These are phyloP conservation scores for Pisolithus sp. DNA, from an alignment of 768 basidiomycete species.

Conservation along the genomic window DNA sequence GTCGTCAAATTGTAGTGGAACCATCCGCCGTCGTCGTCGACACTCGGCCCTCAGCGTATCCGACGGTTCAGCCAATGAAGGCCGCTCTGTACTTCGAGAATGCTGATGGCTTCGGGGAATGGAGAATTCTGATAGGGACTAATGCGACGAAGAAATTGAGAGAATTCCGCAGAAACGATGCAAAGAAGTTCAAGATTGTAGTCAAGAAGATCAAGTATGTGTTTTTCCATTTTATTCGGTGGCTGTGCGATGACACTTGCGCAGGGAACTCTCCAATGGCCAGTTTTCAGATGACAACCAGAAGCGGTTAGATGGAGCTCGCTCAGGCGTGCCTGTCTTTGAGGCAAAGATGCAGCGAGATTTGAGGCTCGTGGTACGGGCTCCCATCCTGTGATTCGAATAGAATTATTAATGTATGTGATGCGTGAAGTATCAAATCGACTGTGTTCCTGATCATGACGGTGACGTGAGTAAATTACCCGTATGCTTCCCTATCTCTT, in stretches of 20 bases:
- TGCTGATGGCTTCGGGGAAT: background rate
- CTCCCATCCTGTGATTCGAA: background rate
- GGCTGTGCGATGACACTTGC: background rate
- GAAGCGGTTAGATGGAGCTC: slow-evolving; percentile 40
- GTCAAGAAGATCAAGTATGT: background rate
- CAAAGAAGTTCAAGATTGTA: background rate
- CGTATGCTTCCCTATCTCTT: background rate
- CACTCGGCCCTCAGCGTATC: slow-evolving; percentile 28
- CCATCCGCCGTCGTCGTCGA: background rate
- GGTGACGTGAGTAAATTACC: slow-evolving; percentile 9
- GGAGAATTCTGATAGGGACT: background rate
- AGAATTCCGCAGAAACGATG: background rate
- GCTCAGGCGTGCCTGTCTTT: slow-evolving; percentile 44
- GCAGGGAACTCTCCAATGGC: slow-evolving; percentile 56
- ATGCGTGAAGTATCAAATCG: slow-evolving; percentile 27
- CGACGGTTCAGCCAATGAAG: slow-evolving; percentile 40
- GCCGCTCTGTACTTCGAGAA: background rate
- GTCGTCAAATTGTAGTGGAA: background rate
- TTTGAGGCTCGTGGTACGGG: slow-evolving; percentile 38
- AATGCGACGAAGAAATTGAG: background rate
- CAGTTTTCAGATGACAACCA: slow-evolving; percentile 60
- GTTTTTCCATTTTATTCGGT: background rate
- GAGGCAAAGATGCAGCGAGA: slow-evolving; percentile 56
- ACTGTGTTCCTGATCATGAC: slow-evolving; percentile 33
- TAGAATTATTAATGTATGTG: background rate